A percentile compares a stretch with the other conserved stretches of the same genome.
Conservation (phyloP, 2,329 filamentous ascomycete species). For the Clarireedia sp. region DNA sequence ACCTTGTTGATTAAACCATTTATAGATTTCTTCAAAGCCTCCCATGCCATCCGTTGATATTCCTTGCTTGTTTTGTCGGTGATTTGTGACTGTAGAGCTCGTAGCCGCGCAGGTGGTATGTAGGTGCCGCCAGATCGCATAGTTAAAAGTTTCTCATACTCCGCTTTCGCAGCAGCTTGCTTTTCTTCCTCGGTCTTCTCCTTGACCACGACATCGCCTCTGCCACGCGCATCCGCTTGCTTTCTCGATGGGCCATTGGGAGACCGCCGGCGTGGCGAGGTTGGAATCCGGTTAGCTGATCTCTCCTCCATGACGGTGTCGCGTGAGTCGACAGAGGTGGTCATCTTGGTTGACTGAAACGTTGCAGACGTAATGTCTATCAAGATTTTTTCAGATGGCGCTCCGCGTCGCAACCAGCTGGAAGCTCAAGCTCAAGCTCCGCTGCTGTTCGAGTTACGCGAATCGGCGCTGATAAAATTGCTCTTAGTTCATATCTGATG, state of each 20-base stretch:
- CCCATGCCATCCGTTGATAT: slow-evolving; percentile 98
- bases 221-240: slow-evolving; percentile 12
- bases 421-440: neutral
- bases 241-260: slow-evolving; percentile 19
- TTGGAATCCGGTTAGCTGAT: slow-evolving; percentile 10
- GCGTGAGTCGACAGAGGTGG: slow-evolving; percentile 14
- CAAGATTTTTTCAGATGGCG: neutral
- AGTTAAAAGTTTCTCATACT: slow-evolving; percentile 85
- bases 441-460: neutral
- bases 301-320: slow-evolving; percentile 12
- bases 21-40: slow-evolving; percentile 96
- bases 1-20: slow-evolving; percentile 99
- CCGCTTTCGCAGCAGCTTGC: slow-evolving; percentile 79
- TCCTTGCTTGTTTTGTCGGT: slow-evolving; percentile 94
- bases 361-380: neutral
- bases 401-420: neutral
- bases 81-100: slow-evolving; percentile 91
- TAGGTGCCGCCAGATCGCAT: slow-evolving; percentile 96
- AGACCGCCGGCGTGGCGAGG: slow-evolving; percentile 19
- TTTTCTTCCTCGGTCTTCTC: slow-evolving; percentile 68
- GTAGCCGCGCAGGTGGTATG: slow-evolving; percentile 83
- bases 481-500: neutral
- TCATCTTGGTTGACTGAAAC: neutral
- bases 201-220: slow-evolving; percentile 16
- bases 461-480: neutral